These are phyloP conservation scores for Nitzschia putrida DNA, from an alignment of 108 stramenopile species.

Conservation along the genomic window DNA sequence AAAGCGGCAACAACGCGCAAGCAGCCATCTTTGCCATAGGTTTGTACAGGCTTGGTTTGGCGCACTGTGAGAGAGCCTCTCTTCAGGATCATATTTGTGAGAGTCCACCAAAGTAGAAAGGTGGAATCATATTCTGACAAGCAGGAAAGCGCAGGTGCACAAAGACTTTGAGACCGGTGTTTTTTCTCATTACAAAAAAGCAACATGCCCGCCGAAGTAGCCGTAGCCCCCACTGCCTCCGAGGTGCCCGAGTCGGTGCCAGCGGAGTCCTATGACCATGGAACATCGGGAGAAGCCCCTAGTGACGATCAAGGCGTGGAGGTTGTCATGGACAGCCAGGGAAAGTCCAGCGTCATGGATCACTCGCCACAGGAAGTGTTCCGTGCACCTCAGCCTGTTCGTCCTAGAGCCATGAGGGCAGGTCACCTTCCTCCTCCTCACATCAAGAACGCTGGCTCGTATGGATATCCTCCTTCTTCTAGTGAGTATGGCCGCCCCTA, in stretches of 20 bases:
- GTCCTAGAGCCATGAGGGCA: slow-evolving; percentile 45
- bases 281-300: too few species aligned
- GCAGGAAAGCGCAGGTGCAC: not conserved
- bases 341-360: slow-evolving; percentile 35
- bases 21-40: not conserved
- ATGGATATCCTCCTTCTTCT: slow-evolving; percentile 37
- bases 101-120: slow-evolving; percentile 7
- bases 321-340: slow-evolving; percentile 47
- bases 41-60: not conserved
- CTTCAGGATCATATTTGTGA: slow-evolving; percentile 19
- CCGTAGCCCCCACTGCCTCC: not conserved
- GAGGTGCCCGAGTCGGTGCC: not conserved
- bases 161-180: not conserved
- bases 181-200: not conserved
- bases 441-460: slow-evolving; percentile 44
- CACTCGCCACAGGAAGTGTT: slow-evolving; percentile 42
- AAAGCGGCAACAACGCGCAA: slow-evolving; percentile 16
- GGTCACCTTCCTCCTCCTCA: slow-evolving; percentile 22
- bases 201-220: slow-evolving; percentile 14
- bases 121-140: not conserved
- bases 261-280: not conserved
- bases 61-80: slow-evolving; percentile 6
- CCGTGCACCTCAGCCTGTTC: slow-evolving; percentile 45
- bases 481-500: slow-evolving; percentile 35
- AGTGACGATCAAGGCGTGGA: slow-evolving; percentile 44